Evolutionary conservation across 2,329 filamentous ascomycete genomes (phyloP).

Genomic region (Alternaria sp.): DNA sequence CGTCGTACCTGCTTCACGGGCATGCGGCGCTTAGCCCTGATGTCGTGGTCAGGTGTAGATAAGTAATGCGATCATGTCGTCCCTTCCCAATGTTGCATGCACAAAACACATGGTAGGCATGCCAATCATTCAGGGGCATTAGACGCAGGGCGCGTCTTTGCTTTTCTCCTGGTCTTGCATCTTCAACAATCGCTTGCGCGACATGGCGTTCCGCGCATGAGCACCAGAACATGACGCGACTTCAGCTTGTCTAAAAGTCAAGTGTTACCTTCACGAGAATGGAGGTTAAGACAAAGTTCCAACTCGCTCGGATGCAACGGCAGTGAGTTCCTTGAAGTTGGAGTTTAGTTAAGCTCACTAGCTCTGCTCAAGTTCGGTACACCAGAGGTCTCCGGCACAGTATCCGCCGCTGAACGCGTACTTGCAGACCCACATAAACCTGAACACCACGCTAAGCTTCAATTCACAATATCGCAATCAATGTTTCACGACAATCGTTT

Average conservation of each 20-base stretch:
- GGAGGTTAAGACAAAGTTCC: neutral
- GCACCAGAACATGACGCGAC: neutral
- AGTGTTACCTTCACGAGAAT: neutral
- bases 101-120: neutral
- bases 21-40: neutral
- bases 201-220: neutral
- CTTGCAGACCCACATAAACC: constrained; percentile 26
- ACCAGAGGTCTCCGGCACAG: constrained; percentile 17
- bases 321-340: neutral
- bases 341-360: constrained; percentile 35
- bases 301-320: constrained; percentile 2
- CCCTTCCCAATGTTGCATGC: neutral
- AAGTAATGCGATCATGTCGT: neutral
- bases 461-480: neutral
- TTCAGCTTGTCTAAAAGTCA: neutral
- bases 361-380: constrained; percentile 14
- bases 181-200: neutral
- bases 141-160: neutral
- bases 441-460: constrained; percentile 5
- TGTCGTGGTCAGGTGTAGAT: neutral
- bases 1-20: no score
- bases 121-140: neutral
- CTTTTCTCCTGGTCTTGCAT: neutral
- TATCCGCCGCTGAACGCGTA: constrained; percentile 7
- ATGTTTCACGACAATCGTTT: neutral